These are phyloP conservation scores for Eruca vesicaria DNA, from an alignment of 441 rosid species.

Conservation along the genomic window DNA sequence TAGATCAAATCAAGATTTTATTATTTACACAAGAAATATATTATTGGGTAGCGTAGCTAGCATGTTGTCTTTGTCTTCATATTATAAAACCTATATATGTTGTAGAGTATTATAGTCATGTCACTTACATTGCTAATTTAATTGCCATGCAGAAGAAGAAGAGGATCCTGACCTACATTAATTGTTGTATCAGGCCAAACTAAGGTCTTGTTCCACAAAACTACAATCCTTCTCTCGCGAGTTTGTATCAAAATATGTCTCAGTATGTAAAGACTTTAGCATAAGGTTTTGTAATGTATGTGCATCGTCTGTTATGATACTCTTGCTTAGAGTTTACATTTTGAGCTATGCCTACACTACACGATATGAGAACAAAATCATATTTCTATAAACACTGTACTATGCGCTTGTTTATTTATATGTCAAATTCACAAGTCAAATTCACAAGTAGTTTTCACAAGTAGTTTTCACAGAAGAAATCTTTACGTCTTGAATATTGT, in stretches of 20 bases:
- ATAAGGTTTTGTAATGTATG: conserved; percentile 9
- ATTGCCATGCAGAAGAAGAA: conserved; percentile 63
- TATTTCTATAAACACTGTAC: not conserved
- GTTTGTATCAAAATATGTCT: not conserved
- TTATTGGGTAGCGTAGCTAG: not conserved
- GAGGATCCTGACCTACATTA: conserved; percentile 78
- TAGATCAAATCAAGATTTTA: too few relatives aligned
- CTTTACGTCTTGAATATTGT: not conserved
- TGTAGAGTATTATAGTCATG: not conserved
- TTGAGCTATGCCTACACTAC: not conserved
- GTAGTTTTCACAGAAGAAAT: too few relatives aligned
- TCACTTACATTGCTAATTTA: conserved; percentile 16
- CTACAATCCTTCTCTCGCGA: conserved; percentile 9
- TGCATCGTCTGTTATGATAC: not conserved
- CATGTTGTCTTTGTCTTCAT: not conserved
- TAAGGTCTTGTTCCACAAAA: conserved; percentile 44
- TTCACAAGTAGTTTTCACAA: not conserved
- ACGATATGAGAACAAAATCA: conserved; percentile 1
- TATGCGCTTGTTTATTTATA: not conserved
- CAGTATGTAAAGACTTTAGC: conserved; percentile 10
- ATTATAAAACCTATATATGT: not conserved
- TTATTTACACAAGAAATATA: not conserved
- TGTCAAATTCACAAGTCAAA: too few relatives aligned
- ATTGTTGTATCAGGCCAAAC: conserved; percentile 79
- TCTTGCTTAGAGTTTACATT: conserved; percentile 7